phyloP scores from a whole-genome alignment of 108 stramenopile species.

The Cyclotella sp. region DNA sequence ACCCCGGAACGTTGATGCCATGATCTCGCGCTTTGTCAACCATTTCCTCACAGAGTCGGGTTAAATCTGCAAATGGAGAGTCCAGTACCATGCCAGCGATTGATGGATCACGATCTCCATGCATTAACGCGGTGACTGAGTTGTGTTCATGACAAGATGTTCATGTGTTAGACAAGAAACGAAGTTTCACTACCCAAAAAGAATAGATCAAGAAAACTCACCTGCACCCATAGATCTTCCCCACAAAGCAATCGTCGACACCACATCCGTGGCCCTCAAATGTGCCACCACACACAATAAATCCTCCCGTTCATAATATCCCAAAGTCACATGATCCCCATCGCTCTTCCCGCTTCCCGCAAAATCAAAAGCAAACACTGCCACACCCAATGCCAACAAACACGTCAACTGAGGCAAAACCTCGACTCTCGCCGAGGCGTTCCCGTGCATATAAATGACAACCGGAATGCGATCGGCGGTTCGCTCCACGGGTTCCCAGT shows the following conservation, averaged over 20 bases:
- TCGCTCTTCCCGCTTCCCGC: constrained; percentile 96
- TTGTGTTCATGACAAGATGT: constrained; percentile 31
- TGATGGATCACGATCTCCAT: constrained; percentile 96
- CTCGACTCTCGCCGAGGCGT: constrained; percentile 61
- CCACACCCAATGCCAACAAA: constrained; percentile 85
- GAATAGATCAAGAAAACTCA: constrained; percentile 5
- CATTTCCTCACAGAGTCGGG: constrained; percentile 94
- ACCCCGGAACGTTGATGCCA: constrained; percentile 82
- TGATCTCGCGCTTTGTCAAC: constrained; percentile 94
- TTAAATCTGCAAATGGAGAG: constrained; percentile 94
- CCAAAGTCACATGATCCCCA: constrained; percentile 97
- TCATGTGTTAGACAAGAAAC: not conserved
- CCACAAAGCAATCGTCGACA: constrained; percentile 96
- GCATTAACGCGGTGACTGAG: constrained; percentile 95
- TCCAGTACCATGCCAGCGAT: constrained; percentile 98
- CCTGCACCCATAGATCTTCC: constrained; percentile 98
- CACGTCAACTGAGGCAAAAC: constrained; percentile 69
- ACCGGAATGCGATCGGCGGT: constrained; percentile 73
- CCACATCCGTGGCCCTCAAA: constrained; percentile 90
- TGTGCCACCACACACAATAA: constrained; percentile 90
- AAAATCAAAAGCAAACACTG: constrained; percentile 98
- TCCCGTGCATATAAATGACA: constrained; percentile 80
- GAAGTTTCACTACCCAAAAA: not conserved
- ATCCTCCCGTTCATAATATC: constrained; percentile 98
- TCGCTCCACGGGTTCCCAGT: constrained; percentile 96